phyloP scores from a whole-genome alignment of 1,284 basidiomycete species.

The Coniferiporia sulphurascens region DNA sequence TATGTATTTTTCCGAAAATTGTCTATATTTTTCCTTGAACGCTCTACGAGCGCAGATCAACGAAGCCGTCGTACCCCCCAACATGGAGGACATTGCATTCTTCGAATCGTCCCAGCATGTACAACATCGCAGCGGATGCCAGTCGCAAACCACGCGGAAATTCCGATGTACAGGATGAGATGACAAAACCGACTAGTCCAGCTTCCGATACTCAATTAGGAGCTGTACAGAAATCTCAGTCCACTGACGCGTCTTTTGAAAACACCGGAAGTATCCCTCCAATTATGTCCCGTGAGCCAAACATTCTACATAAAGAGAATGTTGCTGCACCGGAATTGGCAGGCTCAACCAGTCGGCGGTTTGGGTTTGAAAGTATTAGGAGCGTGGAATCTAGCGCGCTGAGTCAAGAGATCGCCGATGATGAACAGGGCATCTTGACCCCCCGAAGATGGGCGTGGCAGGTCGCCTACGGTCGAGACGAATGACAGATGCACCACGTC shows the following conservation, averaged over 20 bases:
- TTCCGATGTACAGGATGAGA: slow-evolving; percentile 23
- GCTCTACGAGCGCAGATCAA: slow-evolving; percentile 53
- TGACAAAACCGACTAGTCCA: slow-evolving; percentile 18
- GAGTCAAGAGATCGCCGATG: slow-evolving; percentile 27
- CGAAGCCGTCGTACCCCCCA: slow-evolving; percentile 92
- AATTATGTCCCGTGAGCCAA: background rate
- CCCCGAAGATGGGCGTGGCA: slow-evolving; percentile 10
- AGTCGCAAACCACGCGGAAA: slow-evolving; percentile 34
- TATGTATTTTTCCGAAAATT: slow-evolving; percentile 39
- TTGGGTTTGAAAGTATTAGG: slow-evolving; percentile 33
- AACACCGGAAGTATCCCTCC: background rate
- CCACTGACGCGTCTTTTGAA: slow-evolving; percentile 27
- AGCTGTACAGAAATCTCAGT: slow-evolving; percentile 26
- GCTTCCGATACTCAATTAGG: slow-evolving; percentile 19
- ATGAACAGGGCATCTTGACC: slow-evolving; percentile 22
- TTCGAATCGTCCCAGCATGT: slow-evolving; percentile 77
- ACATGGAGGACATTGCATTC: slow-evolving; percentile 97
- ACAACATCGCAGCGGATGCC: slow-evolving; percentile 80
- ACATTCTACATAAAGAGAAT: background rate
- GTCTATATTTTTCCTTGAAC: background rate
- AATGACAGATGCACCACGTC: slow-evolving; percentile 10
- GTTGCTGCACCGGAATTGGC: slow-evolving; percentile 10
- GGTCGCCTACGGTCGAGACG: slow-evolving; percentile 8
- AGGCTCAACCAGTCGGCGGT: slow-evolving; percentile 30
- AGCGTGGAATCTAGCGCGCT: slow-evolving; percentile 26